Evolutionary conservation across 2,329 filamentous ascomycete species (phyloP).

Genomic region (Xenosphaeropsis pyriputrescens): DNA sequence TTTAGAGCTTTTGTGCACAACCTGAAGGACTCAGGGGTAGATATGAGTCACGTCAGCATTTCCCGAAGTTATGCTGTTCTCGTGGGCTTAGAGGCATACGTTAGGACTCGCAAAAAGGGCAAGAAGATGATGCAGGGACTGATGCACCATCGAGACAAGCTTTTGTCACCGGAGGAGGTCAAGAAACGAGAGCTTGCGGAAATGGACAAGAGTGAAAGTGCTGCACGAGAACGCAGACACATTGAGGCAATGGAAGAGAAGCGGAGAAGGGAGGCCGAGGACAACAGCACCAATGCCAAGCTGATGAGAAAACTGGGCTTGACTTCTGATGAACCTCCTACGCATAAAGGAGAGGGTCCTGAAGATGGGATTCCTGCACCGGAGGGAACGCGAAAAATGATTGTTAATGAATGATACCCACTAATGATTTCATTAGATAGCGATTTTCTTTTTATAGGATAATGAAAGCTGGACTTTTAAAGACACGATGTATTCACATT

Average conservation of each 20-base stretch:
- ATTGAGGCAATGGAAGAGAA: slow-evolving; percentile 13
- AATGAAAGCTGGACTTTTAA: background rate
- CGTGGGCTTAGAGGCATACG: slow-evolving; percentile 68
- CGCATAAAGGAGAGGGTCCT: slow-evolving; percentile 9
- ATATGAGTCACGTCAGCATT: slow-evolving; percentile 66
- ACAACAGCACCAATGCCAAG: slow-evolving; percentile 10
- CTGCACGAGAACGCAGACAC: slow-evolving; percentile 31
- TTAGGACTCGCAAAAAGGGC: slow-evolving; percentile 48
- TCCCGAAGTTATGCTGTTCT: slow-evolving; percentile 72
- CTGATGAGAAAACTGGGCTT: slow-evolving; percentile 24
- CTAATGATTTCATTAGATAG: background rate
- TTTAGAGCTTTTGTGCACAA: slow-evolving; percentile 69
- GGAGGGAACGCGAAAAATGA: background rate
- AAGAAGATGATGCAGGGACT: slow-evolving; percentile 37
- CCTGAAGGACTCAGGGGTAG: slow-evolving; percentile 58
- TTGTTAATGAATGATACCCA: background rate
- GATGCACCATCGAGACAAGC: slow-evolving; percentile 38
- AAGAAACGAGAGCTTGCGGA: slow-evolving; percentile 40
- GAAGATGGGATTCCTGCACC: background rate
- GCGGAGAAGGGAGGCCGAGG: slow-evolving; percentile 4
- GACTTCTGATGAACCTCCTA: slow-evolving; percentile 15
- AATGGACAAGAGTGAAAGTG: slow-evolving; percentile 45
- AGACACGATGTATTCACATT: background rate
- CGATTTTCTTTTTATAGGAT: background rate
- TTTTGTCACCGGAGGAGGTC: slow-evolving; percentile 45